phyloP scores from a whole-genome alignment of 1,284 basidiomycete species.

The Ustilago nuda region DNA sequence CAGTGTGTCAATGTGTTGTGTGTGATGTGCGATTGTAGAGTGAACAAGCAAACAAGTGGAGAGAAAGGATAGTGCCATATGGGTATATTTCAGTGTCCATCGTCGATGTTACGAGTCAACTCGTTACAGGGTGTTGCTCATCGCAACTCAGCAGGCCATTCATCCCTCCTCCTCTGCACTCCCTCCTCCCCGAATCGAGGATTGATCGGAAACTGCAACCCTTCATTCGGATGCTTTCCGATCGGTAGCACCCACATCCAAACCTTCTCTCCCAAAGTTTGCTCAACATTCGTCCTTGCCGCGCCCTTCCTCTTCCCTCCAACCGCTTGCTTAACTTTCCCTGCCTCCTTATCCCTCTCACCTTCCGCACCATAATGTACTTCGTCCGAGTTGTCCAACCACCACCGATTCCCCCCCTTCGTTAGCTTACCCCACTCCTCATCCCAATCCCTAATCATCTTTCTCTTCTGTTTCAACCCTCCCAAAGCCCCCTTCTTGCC shows the following conservation, averaged over 20 bases:
- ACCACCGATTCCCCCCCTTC: conserved; percentile 86
- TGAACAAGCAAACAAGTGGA: conserved; percentile 1
- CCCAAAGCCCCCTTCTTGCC: conserved; percentile 59
- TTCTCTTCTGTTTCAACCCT: conserved; percentile 29
- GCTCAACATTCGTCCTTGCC: conserved; percentile 25
- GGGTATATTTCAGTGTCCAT: conserved; percentile 21
- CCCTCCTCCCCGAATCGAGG: conserved; percentile 40
- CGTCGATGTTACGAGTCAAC: background rate
- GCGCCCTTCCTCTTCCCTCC: conserved; percentile 7
- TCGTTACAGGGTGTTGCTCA: background rate
- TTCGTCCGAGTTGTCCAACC: conserved; percentile 72
- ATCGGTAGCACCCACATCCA: conserved; percentile 31
- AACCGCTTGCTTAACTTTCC: background rate
- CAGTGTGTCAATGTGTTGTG: background rate
- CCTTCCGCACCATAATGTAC: background rate
- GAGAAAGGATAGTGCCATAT: background rate
- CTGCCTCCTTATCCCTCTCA: conserved; percentile 8
- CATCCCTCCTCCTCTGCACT: conserved; percentile 21
- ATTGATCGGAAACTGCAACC: conserved; percentile 43
- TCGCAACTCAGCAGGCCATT: conserved; percentile 36
- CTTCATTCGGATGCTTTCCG: conserved; percentile 32
- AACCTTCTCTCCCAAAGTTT: conserved; percentile 15
- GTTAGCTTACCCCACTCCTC: conserved; percentile 79
- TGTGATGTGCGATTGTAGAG: background rate
- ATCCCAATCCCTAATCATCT: conserved; percentile 74